These are phyloP conservation scores for Tetratostichococcus sp. DNA, from an alignment of 139 green algal genomes.

Conservation along the genomic window DNA sequence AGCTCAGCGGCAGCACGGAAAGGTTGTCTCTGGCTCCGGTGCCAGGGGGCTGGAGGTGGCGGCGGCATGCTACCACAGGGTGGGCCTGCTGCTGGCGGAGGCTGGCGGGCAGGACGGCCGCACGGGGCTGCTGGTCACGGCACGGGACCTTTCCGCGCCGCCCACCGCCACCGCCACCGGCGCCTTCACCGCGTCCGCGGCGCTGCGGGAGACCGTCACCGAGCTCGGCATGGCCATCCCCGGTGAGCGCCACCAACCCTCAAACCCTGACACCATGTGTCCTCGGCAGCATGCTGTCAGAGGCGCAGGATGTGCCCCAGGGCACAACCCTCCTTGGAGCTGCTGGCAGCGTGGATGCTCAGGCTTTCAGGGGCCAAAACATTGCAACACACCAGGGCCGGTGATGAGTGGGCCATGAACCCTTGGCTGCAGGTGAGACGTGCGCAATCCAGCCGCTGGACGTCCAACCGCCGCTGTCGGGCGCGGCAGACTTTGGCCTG, in stretches of 20 bases:
- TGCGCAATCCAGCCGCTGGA: slow-evolving; percentile 32
- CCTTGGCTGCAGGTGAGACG: slow-evolving; percentile 30
- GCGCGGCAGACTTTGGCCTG: slow-evolving; percentile 4
- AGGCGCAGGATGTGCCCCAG: too few relatives aligned
- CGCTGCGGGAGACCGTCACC: slow-evolving; percentile 66
- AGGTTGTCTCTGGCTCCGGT: too few relatives aligned
- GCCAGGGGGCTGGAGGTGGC: slow-evolving; percentile 56
- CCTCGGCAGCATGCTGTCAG: too few relatives aligned
- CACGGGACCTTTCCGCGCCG: slow-evolving; percentile 51
- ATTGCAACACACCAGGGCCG: too few relatives aligned
- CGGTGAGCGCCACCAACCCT: slow-evolving; percentile 27
- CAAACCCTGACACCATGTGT: not conserved
- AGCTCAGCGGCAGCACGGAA: too few relatives aligned
- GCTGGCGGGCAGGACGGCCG: slow-evolving; percentile 30
- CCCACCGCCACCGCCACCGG: slow-evolving; percentile 44
- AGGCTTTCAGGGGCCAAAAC: too few relatives aligned
- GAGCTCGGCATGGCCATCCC: slow-evolving; percentile 63
- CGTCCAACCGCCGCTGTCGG: slow-evolving; percentile 12
- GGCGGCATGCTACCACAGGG: slow-evolving; percentile 48
- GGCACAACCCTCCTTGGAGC: too few relatives aligned
- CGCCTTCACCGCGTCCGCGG: slow-evolving; percentile 21
- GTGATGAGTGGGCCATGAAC: too few relatives aligned
- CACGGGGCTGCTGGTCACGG: slow-evolving; percentile 48
- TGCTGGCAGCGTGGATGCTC: too few relatives aligned
- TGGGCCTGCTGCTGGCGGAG: slow-evolving; percentile 70